phyloP scores from a whole-genome alignment of 2,329 filamentous ascomycete genomes.

The Plectosphaerella cucumerina region DNA sequence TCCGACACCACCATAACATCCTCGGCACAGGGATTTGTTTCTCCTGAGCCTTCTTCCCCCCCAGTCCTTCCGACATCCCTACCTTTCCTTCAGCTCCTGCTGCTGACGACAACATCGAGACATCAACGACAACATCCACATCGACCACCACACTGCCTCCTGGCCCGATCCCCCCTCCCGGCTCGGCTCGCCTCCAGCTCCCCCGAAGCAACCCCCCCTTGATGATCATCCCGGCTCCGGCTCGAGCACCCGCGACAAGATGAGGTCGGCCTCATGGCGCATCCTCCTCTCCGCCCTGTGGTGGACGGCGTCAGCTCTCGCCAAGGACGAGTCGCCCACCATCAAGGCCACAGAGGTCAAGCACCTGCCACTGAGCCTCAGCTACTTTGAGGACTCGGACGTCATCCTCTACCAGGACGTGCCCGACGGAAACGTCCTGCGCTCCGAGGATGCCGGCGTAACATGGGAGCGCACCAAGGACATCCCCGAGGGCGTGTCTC shows the following conservation, averaged over 20 bases:
- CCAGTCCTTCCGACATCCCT: too few species aligned
- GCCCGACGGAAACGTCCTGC: constrained; percentile 61
- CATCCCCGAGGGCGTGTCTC: constrained; percentile 58
- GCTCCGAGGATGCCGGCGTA: constrained; percentile 76
- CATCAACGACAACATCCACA: too few species aligned
- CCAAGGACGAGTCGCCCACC: constrained; percentile 59
- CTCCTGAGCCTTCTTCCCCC: too few species aligned
- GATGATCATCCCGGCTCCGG: constrained; percentile 30
- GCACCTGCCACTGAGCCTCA: constrained; percentile 62
- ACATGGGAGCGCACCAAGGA: constrained; percentile 66
- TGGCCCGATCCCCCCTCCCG: too few species aligned
- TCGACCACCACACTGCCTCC: too few species aligned
- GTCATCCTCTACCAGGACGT: constrained; percentile 71
- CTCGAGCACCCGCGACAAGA: constrained; percentile 35
- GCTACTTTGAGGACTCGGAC: constrained; percentile 90
- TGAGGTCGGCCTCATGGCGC: constrained; percentile 49
- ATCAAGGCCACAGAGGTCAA: constrained; percentile 64
- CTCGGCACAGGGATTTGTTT: too few species aligned
- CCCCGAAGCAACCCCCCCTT: constrained; percentile 22
- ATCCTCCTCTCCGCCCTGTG: constrained; percentile 46
- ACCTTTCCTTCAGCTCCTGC: too few species aligned
- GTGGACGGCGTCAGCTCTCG: constrained; percentile 32
- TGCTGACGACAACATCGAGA: too few species aligned
- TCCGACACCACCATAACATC: too few species aligned
- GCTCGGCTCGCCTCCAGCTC: not conserved